phyloP scores from a whole-genome alignment of 768 basidiomycete genomes.

The Termitomyces sp. region DNA sequence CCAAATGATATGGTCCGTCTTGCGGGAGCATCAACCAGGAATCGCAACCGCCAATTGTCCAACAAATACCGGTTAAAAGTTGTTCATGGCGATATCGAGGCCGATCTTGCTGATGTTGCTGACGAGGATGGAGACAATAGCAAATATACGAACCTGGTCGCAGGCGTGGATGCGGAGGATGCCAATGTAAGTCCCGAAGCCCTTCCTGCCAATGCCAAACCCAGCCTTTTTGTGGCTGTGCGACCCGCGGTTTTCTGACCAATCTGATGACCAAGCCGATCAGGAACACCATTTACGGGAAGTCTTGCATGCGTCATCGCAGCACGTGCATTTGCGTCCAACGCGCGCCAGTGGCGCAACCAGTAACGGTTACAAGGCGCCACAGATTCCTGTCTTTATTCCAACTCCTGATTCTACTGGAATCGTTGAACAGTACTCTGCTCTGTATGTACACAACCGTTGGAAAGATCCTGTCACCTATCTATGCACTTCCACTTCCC shows the following conservation, averaged over 20 bases:
- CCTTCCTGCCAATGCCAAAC: slow-evolving; percentile 31
- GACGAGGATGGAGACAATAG: slow-evolving; percentile 84
- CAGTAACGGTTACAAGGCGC: not conserved
- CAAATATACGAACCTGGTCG: slow-evolving; percentile 67
- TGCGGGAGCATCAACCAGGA: slow-evolving; percentile 68
- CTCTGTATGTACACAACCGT: slow-evolving; percentile 63
- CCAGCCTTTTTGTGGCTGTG: slow-evolving; percentile 43
- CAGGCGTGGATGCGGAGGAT: slow-evolving; percentile 90
- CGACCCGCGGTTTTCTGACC: slow-evolving; percentile 47
- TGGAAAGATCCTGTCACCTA: slow-evolving; percentile 81
- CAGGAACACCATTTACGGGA: slow-evolving; percentile 55
- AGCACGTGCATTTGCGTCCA: slow-evolving; percentile 19
- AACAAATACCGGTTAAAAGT: slow-evolving; percentile 88
- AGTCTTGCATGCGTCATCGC: slow-evolving; percentile 36
- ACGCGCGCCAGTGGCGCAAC: not conserved
- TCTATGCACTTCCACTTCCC: slow-evolving; percentile 77
- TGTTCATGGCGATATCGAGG: slow-evolving; percentile 75
- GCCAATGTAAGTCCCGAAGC: slow-evolving; percentile 73
- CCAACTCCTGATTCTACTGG: slow-evolving; percentile 91
- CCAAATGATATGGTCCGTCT: slow-evolving; percentile 86
- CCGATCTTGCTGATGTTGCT: slow-evolving; percentile 71
- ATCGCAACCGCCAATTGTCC: slow-evolving; percentile 74
- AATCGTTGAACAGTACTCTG: slow-evolving; percentile 69
- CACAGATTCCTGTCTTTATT: slow-evolving; percentile 64
- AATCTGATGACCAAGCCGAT: slow-evolving; percentile 34